Evolutionary conservation across 176 grass and related monocot genomes (phyloP).

Genomic region (Urochloa ruziziensis): DNA sequence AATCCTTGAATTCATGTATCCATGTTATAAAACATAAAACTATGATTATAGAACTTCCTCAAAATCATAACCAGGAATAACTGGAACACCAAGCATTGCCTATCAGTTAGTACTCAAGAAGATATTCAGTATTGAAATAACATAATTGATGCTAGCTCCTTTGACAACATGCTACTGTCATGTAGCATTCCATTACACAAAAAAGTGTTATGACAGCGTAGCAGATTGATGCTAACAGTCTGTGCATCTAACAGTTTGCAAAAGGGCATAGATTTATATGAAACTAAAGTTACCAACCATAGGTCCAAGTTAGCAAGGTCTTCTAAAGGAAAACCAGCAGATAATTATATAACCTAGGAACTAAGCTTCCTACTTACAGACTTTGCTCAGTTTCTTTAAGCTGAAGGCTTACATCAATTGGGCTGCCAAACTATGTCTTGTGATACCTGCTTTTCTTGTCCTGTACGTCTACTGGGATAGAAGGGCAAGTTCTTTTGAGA

Average conservation of each 20-base stretch:
- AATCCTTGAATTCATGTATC: background rate
- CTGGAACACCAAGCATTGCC: background rate
- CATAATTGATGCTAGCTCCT: background rate
- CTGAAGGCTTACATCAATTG: background rate
- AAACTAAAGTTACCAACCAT: background rate
- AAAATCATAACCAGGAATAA: too few relatives aligned
- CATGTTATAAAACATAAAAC: background rate
- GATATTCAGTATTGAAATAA: background rate
- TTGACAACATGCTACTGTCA: background rate
- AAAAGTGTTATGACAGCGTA: background rate
- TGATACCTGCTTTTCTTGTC: background rate
- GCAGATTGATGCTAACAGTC: background rate
- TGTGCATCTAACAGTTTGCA: background rate
- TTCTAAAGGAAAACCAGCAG: background rate
- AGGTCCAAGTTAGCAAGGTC: background rate
- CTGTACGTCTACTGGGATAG: background rate
- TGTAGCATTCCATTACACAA: background rate
- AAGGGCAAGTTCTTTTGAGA: constrained; percentile 3
- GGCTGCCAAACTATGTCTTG: background rate
- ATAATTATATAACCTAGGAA: background rate
- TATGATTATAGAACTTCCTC: background rate
- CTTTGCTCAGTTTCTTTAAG: background rate
- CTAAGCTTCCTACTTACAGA: background rate
- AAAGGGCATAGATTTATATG: background rate
- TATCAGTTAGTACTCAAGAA: background rate